Conservation (phyloP, 2,329 filamentous ascomycete genomes). For the Hirsutella minnesotensis region DNA sequence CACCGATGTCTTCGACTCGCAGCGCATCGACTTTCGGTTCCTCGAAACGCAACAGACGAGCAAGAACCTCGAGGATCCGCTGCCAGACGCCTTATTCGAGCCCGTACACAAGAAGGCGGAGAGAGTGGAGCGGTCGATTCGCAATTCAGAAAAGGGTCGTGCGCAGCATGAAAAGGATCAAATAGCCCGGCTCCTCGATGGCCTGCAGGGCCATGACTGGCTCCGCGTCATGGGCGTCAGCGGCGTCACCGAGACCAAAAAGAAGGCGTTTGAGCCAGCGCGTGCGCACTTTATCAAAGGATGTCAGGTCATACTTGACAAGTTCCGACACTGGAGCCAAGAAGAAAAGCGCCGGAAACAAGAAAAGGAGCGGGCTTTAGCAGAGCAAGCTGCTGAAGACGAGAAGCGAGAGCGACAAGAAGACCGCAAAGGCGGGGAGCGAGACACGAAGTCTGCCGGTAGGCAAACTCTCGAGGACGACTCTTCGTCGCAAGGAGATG, state of each 20-base stretch:
- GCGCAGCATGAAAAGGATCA: conserved; percentile 57
- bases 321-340: conserved; percentile 78
- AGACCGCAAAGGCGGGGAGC: conserved; percentile 21
- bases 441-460: conserved; percentile 24
- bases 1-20: conserved; percentile 41
- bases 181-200: conserved; percentile 58
- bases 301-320: conserved; percentile 70
- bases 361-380: conserved; percentile 52
- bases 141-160: conserved; percentile 51
- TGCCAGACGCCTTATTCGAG: conserved; percentile 43
- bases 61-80: conserved; percentile 36
- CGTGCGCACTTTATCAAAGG: conserved; percentile 75
- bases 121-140: conserved; percentile 47
- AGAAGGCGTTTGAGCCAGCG: conserved; percentile 77
- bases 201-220: conserved; percentile 86
- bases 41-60: conserved; percentile 33
- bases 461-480: conserved; percentile 7
- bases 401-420: conserved; percentile 16
- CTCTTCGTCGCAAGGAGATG: conserved; percentile 43
- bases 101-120: conserved; percentile 46
- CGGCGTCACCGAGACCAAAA: conserved; percentile 71
- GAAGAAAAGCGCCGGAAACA: conserved; percentile 77
- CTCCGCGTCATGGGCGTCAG: conserved; percentile 82
- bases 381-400: conserved; percentile 19
- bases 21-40: conserved; percentile 44